phyloP scores from a whole-genome alignment of 306 rosid species.

The Acacia crassicarpa region DNA sequence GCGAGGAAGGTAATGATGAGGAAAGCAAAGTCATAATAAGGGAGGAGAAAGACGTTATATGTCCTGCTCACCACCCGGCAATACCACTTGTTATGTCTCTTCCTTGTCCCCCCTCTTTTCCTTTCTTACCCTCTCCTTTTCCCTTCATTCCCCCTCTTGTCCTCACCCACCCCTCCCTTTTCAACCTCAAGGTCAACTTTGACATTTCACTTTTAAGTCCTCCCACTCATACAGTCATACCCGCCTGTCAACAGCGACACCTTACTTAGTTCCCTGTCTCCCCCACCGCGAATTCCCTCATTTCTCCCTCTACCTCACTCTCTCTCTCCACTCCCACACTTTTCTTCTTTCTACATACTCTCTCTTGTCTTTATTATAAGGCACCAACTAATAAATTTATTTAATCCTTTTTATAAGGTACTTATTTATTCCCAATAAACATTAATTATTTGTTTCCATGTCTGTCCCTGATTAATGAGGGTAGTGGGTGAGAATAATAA shows the following conservation, averaged over 20 bases:
- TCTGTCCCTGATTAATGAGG: no score
- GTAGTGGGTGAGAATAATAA: no score
- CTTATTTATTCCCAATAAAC: no score
- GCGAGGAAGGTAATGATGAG: conserved; percentile 42
- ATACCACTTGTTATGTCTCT: conserved; percentile 46
- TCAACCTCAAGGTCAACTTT: neutral
- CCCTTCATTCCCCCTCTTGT: neutral
- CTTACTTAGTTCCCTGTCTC: conserved; percentile 36
- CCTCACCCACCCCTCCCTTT: neutral
- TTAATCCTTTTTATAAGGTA: no score
- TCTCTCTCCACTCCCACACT: conserved; percentile 31
- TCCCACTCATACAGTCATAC: neutral
- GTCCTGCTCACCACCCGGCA: conserved; percentile 66
- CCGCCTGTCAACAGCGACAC: conserved; percentile 47
- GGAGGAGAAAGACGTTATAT: conserved; percentile 13
- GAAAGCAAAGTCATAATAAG: neutral
- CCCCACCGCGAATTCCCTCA: conserved; percentile 28
- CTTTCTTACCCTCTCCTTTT: neutral
- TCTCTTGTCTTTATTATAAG: no score
- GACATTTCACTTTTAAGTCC: conserved; percentile 1
- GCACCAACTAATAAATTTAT: no score
- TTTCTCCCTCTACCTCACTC: conserved; percentile 27
- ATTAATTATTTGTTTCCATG: no score
- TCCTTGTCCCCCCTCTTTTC: conserved; percentile 59
- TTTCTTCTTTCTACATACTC: no score